Evolutionary conservation across 306 rosid species (phyloP).

Genomic region (Hippophae tibetana): DNA sequence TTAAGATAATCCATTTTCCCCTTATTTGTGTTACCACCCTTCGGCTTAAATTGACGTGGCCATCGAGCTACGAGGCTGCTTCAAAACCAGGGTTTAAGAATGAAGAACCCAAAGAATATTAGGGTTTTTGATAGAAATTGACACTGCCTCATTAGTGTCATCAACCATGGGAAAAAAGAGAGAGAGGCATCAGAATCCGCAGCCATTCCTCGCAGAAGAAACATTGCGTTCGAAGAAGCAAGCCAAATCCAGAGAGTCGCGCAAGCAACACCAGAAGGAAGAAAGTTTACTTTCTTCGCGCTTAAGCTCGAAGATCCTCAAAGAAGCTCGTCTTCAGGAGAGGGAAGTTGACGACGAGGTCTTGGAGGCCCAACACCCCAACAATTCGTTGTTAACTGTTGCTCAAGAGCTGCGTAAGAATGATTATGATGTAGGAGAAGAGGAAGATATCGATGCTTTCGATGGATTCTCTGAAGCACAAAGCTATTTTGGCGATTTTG

Average conservation of each 20-base stretch:
- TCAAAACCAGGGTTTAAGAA: too few relatives aligned
- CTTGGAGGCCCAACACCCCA: conserved; percentile 19
- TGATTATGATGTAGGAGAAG: conserved; percentile 23
- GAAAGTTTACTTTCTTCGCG: conserved; percentile 42
- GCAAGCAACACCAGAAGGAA: conserved; percentile 56
- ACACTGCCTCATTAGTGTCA: not conserved
- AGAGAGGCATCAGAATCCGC: conserved; percentile 66
- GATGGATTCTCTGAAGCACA: conserved; percentile 53
- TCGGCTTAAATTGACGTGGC: too few relatives aligned
- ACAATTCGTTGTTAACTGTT: conserved; percentile 18
- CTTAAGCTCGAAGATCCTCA: conserved; percentile 69
- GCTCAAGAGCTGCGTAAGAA: conserved; percentile 3
- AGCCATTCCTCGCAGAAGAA: conserved; percentile 51
- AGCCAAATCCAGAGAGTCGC: conserved; percentile 30
- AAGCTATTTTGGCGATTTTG: conserved; percentile 31
- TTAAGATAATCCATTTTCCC: too few relatives aligned
- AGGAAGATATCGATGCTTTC: conserved; percentile 50
- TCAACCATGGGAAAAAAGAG: conserved; percentile 65
- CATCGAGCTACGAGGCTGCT: too few relatives aligned
- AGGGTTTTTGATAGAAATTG: too few relatives aligned
- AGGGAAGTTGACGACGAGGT: conserved; percentile 49
- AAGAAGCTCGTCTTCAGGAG: conserved; percentile 66
- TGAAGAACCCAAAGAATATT: too few relatives aligned
- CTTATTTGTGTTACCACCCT: too few relatives aligned
- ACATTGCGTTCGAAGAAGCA: conserved; percentile 37